Base-by-base conservation (phyloP, 2,329 filamentous ascomycete species). In the Trichoderma sp. region DNA sequence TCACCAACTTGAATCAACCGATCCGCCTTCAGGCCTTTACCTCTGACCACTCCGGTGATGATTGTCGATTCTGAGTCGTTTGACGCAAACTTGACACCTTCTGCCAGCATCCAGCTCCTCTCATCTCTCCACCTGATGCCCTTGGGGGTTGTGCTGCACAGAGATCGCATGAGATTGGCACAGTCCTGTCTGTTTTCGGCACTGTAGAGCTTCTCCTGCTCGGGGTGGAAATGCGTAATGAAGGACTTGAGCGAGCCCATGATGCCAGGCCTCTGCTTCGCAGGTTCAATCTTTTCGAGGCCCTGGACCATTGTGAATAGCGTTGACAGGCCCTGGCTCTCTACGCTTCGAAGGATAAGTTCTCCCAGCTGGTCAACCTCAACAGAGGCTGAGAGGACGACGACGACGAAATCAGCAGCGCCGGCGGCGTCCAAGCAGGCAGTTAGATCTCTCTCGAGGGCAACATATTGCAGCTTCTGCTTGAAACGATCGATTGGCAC, bases 81-180 rank as follows among this genome's bases (percentile, higher is more conserved):
- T 32, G 87, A 84, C 12, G 87, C 85, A 85, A 93, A 97, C 72
- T 87, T 81, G 64, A 97, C 83, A 32, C 94, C 87, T 71, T 99
- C 95, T 5, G 94, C 88, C 67, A 97, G 82, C 90, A 99, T 92
- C 92, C 95, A 99, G 74, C 93, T 97, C 72, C 95, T 87, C 71
- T 97, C 93, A 63, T 99, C 95, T 73, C 95, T 88, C 95, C 95
- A 99, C 70, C 90, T 84, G n/a, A 99, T 87, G 1, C 95, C 95
- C 81, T 97, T 98, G 12, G 95, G 94, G 52, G 91, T 93, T 39
- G 91, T 93, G 71, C 90, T 97, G 83, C 95, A 99, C 17, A 99
- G 82, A 32, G 93, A 94, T 63, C 96, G 88, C 79, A 98, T 91
- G 42, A 97, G 83, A 76, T 97, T 98, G 61, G 93, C 88, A 76